phyloP scores from a whole-genome alignment of 2,329 filamentous ascomycete species.

The Hirsutella rhossiliensis region DNA sequence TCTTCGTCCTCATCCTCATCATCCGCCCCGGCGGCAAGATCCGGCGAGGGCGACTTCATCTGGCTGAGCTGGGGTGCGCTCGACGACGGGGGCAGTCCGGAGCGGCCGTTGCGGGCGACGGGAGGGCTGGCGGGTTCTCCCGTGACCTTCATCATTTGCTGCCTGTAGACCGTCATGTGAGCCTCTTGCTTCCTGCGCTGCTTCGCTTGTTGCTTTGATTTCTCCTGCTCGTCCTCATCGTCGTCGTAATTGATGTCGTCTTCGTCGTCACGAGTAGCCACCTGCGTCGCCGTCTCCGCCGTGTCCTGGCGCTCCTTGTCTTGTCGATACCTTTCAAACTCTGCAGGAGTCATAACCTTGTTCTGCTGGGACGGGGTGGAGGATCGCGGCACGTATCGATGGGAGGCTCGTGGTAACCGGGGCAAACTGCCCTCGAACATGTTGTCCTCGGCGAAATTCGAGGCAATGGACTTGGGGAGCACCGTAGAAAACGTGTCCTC shows the following conservation, averaged over 20 bases:
- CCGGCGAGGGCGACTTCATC: slow-evolving; percentile 23
- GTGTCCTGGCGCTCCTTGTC: slow-evolving; percentile 53
- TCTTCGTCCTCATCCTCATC: slow-evolving; percentile 88
- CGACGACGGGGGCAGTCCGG: slow-evolving; percentile 41
- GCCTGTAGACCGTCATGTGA: slow-evolving; percentile 77
- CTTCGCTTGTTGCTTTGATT: slow-evolving; percentile 57
- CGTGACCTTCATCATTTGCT: slow-evolving; percentile 95
- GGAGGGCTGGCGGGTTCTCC: slow-evolving; percentile 45
- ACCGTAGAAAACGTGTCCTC: slow-evolving; percentile 26
- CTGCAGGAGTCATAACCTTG: slow-evolving; percentile 81
- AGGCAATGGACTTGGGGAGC: slow-evolving; percentile 13
- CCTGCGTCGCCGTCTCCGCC: slow-evolving; percentile 27
- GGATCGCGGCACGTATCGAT: slow-evolving; percentile 21
- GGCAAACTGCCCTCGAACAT: slow-evolving; percentile 38
- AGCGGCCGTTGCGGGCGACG: slow-evolving; percentile 29
- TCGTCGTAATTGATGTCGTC: slow-evolving; percentile 56
- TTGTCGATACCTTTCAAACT: slow-evolving; percentile 72
- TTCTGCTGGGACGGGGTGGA: slow-evolving; percentile 33
- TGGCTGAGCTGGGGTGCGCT: slow-evolving; percentile 49
- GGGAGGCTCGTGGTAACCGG: slow-evolving; percentile 22
- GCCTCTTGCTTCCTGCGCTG: slow-evolving; percentile 82
- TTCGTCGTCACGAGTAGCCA: slow-evolving; percentile 50
- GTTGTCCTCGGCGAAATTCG: slow-evolving; percentile 33
- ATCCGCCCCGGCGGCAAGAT: slow-evolving; percentile 30
- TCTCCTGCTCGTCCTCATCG: slow-evolving; percentile 70